Conservation (phyloP, 805 yeast genomes). For the Saccharomycopsis fibuligera region DNA sequence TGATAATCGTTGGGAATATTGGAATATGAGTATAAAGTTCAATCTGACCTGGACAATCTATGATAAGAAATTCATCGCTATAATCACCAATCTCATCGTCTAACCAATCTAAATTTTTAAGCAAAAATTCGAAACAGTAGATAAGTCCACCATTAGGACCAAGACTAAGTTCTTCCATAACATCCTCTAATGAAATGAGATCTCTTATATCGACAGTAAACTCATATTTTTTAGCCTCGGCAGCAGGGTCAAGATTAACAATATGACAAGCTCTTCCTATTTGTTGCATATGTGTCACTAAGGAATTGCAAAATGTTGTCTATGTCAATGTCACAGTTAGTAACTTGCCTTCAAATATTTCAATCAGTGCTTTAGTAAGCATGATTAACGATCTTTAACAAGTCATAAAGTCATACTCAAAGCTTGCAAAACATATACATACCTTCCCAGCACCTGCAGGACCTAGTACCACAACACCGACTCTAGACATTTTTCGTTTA, state of each 20-base stretch:
- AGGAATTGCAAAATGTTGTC: conserved; percentile 84
- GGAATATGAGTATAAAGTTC: conserved; percentile 94
- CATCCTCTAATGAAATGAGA: conserved; percentile 65
- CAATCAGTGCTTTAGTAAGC: background rate
- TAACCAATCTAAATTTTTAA: conserved; percentile 91
- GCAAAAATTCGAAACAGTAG: conserved; percentile 86
- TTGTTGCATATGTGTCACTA: conserved; percentile 81
- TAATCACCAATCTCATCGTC: conserved; percentile 96
- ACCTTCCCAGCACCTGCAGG: conserved; percentile 96
- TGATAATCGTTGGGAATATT: conserved; percentile 80
- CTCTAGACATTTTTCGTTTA: conserved; percentile 68
- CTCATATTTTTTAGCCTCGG: conserved; percentile 63
- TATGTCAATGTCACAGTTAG: conserved; percentile 18
- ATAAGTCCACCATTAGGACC: conserved; percentile 90
- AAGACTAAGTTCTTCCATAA: conserved; percentile 62
- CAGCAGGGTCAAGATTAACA: conserved; percentile 93
- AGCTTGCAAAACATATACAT: conserved; percentile 1
- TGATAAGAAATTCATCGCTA: conserved; percentile 87
- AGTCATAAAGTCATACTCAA: background rate
- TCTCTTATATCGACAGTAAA: conserved; percentile 76
- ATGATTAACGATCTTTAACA: background rate
- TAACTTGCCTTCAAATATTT: background rate
- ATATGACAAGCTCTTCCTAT: conserved; percentile 91
- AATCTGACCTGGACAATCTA: conserved; percentile 97
- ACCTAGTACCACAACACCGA: conserved; percentile 88